phyloP scores from a whole-genome alignment of 1,284 basidiomycete species.

The Rhodotorula sp. region DNA sequence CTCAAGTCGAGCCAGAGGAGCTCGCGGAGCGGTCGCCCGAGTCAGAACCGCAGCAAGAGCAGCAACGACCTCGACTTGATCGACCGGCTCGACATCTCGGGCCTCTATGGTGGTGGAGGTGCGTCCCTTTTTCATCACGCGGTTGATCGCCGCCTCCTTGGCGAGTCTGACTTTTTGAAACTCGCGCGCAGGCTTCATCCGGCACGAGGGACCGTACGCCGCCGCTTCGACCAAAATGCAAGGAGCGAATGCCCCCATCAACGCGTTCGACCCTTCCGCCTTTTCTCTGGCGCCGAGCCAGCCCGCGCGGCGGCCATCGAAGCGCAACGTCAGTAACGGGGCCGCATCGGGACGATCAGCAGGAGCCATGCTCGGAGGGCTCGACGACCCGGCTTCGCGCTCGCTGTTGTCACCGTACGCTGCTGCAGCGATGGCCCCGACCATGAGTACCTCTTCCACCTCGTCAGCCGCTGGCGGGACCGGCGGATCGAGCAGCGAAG shows the following conservation, averaged over 20 bases:
- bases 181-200: slow-evolving; percentile 22
- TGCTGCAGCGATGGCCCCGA: slow-evolving; percentile 1
- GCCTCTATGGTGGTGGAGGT: slow-evolving; percentile 42
- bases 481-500: not conserved
- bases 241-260: slow-evolving; percentile 35
- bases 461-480: not conserved
- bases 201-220: slow-evolving; percentile 42
- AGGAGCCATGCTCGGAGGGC: not conserved
- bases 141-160: not conserved
- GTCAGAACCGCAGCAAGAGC: slow-evolving; percentile 24
- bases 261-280: slow-evolving; percentile 39
- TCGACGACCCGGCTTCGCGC: not conserved
- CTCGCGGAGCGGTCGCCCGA: slow-evolving; percentile 1
- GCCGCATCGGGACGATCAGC: not conserved
- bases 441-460: not conserved
- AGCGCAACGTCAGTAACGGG: not conserved
- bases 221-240: slow-evolving; percentile 30
- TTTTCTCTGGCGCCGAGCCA: slow-evolving; percentile 20
- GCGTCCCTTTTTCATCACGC: not conserved
- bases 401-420: not conserved
- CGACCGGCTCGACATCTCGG: slow-evolving; percentile 42
- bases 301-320: not conserved
- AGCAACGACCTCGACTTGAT: slow-evolving; percentile 38
- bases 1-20: slow-evolving; percentile 4
- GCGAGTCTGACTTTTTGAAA: no score